Evolutionary conservation across 2,329 filamentous ascomycete genomes (phyloP).

Genomic region (Cladosporium sp.): DNA sequence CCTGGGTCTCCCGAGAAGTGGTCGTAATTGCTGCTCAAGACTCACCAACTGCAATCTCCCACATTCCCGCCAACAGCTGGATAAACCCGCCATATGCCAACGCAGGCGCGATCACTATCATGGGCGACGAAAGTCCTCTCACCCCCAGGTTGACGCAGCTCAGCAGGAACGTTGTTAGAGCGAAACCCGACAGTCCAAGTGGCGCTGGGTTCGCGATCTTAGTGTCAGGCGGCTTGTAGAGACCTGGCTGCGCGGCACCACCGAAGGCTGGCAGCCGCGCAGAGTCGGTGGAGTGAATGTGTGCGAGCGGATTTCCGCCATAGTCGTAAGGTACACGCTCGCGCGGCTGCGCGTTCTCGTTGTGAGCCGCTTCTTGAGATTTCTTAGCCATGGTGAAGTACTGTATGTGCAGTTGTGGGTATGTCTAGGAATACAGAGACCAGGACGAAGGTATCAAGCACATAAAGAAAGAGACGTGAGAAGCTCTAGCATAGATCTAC

Average conservation of each 20-base stretch:
- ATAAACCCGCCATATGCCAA: conserved; percentile 75
- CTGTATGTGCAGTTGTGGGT: neutral
- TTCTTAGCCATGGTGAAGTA: neutral
- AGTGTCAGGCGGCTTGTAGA: conserved; percentile 25
- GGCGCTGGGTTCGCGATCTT: conserved; percentile 75
- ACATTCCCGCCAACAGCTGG: conserved; percentile 80
- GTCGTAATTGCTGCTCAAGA: neutral
- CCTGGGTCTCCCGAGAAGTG: neutral
- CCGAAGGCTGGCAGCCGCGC: conserved; percentile 46
- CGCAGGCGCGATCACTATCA: conserved; percentile 65
- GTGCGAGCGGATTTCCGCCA: conserved; percentile 49
- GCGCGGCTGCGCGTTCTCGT: conserved; percentile 28
- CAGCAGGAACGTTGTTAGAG: conserved; percentile 76
- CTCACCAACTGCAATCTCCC: conserved; percentile 75
- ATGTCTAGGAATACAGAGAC: neutral
- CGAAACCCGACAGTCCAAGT: conserved; percentile 72
- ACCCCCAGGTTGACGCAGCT: conserved; percentile 68
- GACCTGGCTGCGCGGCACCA: conserved; percentile 50
- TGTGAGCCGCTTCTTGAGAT: neutral
- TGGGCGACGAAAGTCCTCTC: conserved; percentile 56
- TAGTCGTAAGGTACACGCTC: conserved; percentile 42
- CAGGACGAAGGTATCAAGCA: neutral
- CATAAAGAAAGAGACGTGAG: neutral
- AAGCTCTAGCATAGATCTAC: too few species aligned
- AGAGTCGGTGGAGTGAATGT: conserved; percentile 46